Conservation (phyloP, 495 filamentous ascomycete species). For the Letharia lupina region DNA sequence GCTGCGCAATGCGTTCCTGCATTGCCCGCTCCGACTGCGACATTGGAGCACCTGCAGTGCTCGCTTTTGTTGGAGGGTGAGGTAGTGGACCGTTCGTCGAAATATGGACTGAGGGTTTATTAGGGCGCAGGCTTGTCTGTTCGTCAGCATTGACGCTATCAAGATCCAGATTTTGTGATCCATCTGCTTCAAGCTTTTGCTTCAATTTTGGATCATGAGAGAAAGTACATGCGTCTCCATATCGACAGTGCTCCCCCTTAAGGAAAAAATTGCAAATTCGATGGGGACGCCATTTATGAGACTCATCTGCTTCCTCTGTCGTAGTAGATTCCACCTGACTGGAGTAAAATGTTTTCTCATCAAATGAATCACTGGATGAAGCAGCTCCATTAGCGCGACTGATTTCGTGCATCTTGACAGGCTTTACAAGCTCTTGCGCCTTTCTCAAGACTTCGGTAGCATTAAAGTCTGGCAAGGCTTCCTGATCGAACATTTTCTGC, state of each 20-base stretch:
- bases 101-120: neutral
- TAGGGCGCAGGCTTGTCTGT: conserved; percentile 17
- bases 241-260: conserved; percentile 23
- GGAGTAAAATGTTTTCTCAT: conserved; percentile 93
- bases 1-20: conserved; percentile 22
- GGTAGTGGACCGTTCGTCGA: neutral
- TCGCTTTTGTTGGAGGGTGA: conserved; percentile 1
- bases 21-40: conserved; percentile 14
- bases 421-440: conserved; percentile 64
- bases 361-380: conserved; percentile 68
- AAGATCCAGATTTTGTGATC: conserved; percentile 20
- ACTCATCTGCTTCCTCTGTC: conserved; percentile 23
- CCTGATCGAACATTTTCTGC: conserved; percentile 46
- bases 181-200: conserved; percentile 16
- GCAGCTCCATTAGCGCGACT: conserved; percentile 45
- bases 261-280: conserved; percentile 23
- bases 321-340: conserved; percentile 54
- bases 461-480: conserved; percentile 63
- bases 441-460: conserved; percentile 63
- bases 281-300: conserved; percentile 17
- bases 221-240: conserved; percentile 25
- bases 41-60: neutral
- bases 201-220: conserved; percentile 23
- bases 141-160: conserved; percentile 24
- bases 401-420: conserved; percentile 42